A percentile compares a stretch with the other conserved stretches of the same genome.
These are phyloP conservation scores for Macrocystidia cucumis DNA, from an alignment of 1,284 basidiomycete genomes.

Conservation along the genomic window DNA sequence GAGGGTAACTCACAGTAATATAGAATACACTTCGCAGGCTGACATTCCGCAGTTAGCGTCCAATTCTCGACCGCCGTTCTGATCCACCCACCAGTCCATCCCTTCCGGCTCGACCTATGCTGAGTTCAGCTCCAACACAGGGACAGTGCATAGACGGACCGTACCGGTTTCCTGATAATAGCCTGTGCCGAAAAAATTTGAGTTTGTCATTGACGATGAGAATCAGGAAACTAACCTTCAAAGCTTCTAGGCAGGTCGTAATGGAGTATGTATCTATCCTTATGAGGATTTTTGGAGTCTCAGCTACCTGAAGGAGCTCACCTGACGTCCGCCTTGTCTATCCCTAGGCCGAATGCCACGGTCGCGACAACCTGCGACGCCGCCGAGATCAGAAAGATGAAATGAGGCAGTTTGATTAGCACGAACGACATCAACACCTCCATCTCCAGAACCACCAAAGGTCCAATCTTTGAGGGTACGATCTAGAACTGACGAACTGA, in stretches of 20 bases:
- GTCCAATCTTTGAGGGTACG: slow-evolving; percentile 62
- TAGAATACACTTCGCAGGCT: slow-evolving; percentile 75
- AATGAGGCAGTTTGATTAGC: neutral
- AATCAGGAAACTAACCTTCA: slow-evolving; percentile 45
- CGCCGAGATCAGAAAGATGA: neutral
- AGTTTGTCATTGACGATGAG: neutral
- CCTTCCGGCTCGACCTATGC: slow-evolving; percentile 69
- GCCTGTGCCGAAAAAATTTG: slow-evolving; percentile 31
- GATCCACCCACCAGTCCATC: slow-evolving; percentile 58
- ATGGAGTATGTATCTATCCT: slow-evolving; percentile 65
- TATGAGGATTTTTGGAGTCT: too few relatives aligned
- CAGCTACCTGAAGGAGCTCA: slow-evolving; percentile 22
- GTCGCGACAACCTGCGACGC: slow-evolving; percentile 32
- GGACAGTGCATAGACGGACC: slow-evolving; percentile 1
- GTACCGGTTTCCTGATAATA: slow-evolving; percentile 86
- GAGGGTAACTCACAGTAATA: slow-evolving; percentile 61
- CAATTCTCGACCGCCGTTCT: neutral
- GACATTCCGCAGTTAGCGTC: slow-evolving; percentile 1
- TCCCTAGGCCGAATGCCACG: slow-evolving; percentile 86
- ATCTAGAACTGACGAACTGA: slow-evolving; percentile 43
- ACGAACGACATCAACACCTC: slow-evolving; percentile 54
- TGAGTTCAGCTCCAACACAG: neutral
- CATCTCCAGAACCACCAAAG: slow-evolving; percentile 37
- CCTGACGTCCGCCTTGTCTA: slow-evolving; percentile 80
- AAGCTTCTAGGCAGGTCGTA: slow-evolving; percentile 80